phyloP scores from a whole-genome alignment of 495 filamentous ascomycete species.

The Pseudoneurospora amorphoporcata region DNA sequence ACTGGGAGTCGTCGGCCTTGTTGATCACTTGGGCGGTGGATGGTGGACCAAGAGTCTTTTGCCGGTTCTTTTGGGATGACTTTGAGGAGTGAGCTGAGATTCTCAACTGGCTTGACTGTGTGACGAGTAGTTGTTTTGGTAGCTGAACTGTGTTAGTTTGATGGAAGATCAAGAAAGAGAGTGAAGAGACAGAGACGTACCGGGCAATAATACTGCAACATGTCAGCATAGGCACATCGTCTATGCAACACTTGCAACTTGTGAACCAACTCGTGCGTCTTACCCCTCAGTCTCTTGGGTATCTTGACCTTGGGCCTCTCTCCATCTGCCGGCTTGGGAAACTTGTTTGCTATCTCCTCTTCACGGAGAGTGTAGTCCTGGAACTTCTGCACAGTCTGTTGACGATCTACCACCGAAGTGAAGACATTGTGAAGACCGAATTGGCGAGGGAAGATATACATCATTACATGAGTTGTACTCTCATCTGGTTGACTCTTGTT shows the following conservation, averaged over 20 bases:
- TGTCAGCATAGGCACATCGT: conserved; percentile 63
- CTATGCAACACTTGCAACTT: conserved; percentile 60
- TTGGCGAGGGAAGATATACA: conserved; percentile 88
- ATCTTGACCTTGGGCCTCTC: conserved; percentile 30
- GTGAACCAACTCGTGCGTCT: conserved; percentile 45
- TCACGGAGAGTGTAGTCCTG: conserved; percentile 80
- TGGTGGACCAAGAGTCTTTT: background rate
- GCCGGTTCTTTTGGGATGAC: background rate
- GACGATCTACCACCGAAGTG: conserved; percentile 50
- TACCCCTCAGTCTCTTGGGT: conserved; percentile 69
- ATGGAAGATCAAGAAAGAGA: background rate
- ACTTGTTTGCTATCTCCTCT: conserved; percentile 55
- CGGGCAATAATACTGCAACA: conserved; percentile 78
- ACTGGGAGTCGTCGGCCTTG: background rate
- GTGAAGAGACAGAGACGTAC: conserved; percentile 14
- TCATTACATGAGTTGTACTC: conserved; percentile 65
- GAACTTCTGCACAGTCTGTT: conserved; percentile 56
- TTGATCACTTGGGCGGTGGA: background rate
- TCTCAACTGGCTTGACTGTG: background rate
- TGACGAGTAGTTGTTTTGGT: background rate
- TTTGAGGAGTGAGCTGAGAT: background rate
- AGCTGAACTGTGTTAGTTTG: background rate
- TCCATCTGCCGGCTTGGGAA: conserved; percentile 10
- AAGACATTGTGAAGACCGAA: conserved; percentile 92
- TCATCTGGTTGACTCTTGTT: conserved; percentile 25